These are phyloP conservation scores for Corynespora cassiicola DNA, from an alignment of 2,329 filamentous ascomycete genomes.

Conservation along the genomic window DNA sequence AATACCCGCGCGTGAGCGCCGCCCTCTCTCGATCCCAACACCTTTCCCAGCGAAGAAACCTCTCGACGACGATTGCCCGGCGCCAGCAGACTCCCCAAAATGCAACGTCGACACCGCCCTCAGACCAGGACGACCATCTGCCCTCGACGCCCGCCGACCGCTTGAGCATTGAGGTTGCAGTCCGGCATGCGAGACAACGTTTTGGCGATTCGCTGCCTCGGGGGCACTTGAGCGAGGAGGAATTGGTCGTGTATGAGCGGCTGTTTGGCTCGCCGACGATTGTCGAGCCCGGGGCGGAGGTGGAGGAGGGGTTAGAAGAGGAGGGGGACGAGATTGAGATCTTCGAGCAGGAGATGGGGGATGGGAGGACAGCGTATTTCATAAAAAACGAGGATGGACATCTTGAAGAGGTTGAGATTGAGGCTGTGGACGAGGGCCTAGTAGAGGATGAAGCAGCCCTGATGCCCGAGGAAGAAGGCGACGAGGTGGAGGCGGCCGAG, in stretches of 20 bases:
- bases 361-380: conserved; percentile 53
- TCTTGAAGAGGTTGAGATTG: conserved; percentile 68
- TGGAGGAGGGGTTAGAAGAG: conserved; percentile 52
- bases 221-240: conserved; percentile 71
- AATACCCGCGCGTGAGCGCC: conserved; percentile 7
- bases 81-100: conserved; percentile 19
- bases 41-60: conserved; percentile 24
- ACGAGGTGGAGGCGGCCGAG: conserved; percentile 39
- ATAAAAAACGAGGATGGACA: conserved; percentile 63
- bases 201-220: conserved; percentile 81
- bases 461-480: conserved; percentile 32
- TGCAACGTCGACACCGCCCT: background rate
- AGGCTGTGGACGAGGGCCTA: conserved; percentile 34
- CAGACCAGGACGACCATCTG: conserved; percentile 6
- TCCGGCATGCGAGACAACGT: conserved; percentile 73
- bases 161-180: conserved; percentile 64
- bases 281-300: conserved; percentile 64
- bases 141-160: conserved; percentile 24
- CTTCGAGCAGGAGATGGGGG: conserved; percentile 34
- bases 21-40: background rate
- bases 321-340: conserved; percentile 56
- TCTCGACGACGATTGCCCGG: conserved; percentile 24
- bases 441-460: conserved; percentile 27
- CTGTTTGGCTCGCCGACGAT: conserved; percentile 77
- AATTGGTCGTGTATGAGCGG: conserved; percentile 77